These are phyloP conservation scores for Paxillus ammoniavirescens DNA, from an alignment of 768 basidiomycete species.

Conservation along the genomic window DNA sequence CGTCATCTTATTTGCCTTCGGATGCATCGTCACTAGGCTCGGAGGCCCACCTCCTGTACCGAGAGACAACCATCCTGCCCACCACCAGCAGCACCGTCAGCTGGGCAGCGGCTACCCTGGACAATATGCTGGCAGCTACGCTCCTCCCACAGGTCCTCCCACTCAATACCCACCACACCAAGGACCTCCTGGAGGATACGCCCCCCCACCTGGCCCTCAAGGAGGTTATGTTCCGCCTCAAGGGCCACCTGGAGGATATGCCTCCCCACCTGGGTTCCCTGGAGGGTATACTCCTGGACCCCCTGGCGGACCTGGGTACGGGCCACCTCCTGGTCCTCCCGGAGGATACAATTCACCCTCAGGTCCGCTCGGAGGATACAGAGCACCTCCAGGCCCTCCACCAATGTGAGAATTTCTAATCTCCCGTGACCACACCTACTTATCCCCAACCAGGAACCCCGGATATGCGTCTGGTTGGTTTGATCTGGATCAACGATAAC, in stretches of 20 bases:
- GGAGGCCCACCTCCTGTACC: constrained; percentile 27
- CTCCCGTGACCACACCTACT: not conserved
- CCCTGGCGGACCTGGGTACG: not conserved
- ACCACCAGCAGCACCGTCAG: constrained; percentile 40
- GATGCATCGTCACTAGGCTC: not conserved
- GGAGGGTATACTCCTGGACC: constrained; percentile 39
- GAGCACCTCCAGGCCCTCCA: constrained; percentile 13
- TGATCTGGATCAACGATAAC: not conserved
- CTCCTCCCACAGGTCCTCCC: constrained; percentile 9
- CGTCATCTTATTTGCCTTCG: not conserved
- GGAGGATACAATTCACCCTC: not conserved
- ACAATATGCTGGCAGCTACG: constrained; percentile 17
- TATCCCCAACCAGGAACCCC: constrained; percentile 5
- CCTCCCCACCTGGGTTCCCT: constrained; percentile 1
- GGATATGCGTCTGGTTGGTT: constrained; percentile 5
- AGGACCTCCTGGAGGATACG: constrained; percentile 21
- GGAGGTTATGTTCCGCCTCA: constrained; percentile 11
- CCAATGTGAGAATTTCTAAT: not conserved
- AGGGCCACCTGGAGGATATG: constrained; percentile 9
- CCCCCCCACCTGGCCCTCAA: constrained; percentile 22
- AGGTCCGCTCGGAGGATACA: constrained; percentile 7
- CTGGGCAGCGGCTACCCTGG: constrained; percentile 29
- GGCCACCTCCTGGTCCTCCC: not conserved
- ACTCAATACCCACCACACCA: constrained; percentile 1
- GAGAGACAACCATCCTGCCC: constrained; percentile 40